These are phyloP conservation scores for Mollisia scopiformis DNA, from an alignment of 2,329 filamentous ascomycete species.

Conservation along the genomic window DNA sequence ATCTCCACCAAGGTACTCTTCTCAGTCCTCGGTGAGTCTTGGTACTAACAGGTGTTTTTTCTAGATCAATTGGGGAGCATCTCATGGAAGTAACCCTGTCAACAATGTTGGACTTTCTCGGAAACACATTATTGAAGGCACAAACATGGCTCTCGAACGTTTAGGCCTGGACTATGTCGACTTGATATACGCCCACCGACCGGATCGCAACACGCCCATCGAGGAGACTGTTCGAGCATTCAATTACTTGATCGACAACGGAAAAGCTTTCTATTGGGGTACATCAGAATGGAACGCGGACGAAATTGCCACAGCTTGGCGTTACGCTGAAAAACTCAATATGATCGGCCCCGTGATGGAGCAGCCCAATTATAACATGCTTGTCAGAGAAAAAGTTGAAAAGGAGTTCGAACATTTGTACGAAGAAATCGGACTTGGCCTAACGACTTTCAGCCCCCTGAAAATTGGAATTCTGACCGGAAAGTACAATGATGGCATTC, in stretches of 20 bases:
- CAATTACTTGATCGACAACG: constrained; percentile 69
- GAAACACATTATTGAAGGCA: constrained; percentile 72
- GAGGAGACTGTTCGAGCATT: constrained; percentile 66
- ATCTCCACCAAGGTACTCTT: constrained; percentile 54
- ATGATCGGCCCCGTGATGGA: constrained; percentile 68
- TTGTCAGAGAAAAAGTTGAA: constrained; percentile 65
- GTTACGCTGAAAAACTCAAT: constrained; percentile 60
- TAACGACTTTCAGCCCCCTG: constrained; percentile 66
- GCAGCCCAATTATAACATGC: constrained; percentile 69
- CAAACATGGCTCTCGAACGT: constrained; percentile 60
- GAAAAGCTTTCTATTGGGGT: constrained; percentile 73
- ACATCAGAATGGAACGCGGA: constrained; percentile 70
- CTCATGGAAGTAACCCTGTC: constrained; percentile 61
- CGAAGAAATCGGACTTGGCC: constrained; percentile 59
- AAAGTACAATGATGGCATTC: constrained; percentile 68
- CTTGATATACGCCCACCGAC: constrained; percentile 64
- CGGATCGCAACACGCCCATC: constrained; percentile 60
- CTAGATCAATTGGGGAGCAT: constrained; percentile 66
- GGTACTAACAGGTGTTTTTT: constrained; percentile 6
- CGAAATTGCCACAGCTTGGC: constrained; percentile 66
- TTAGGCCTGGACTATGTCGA: constrained; percentile 61
- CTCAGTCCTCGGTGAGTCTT: background rate
- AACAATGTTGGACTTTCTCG: constrained; percentile 70
- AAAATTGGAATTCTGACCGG: constrained; percentile 64
- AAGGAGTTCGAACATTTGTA: constrained; percentile 63